Evolutionary conservation across 495 filamentous ascomycete genomes (phyloP), one percentile per base, ranked within the genome.

Genomic region (Aspergillus baeticus): DNA sequence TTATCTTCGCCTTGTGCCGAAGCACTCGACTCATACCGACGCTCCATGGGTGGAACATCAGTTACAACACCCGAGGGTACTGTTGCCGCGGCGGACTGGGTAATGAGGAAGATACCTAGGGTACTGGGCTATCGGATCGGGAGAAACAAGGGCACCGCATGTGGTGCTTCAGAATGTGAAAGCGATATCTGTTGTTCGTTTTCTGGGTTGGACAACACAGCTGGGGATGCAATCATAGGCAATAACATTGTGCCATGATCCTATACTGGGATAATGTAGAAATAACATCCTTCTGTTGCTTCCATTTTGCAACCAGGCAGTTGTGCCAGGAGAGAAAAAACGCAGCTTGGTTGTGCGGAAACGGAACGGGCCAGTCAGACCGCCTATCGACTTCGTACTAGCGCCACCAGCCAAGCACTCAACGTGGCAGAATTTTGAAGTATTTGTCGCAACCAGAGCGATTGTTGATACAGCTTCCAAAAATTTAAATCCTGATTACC

Each of bases 1-100:
- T 66, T 20, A 67, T 84, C 73, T 84, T 73, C 79, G 83, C 83
- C 79, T 74, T 66, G 69, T 75, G 71, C 72, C 61, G 56, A 34
- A 52, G 69, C 73, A 73, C 66, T 68, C 66, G 73, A 77, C 71
- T 76, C 71, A 57, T 85, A 84, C 76, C 78, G 78, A 78, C 57
- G 70, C 45, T 70, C 74, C 73, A 79, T 57, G 63, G 68, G 54
- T 62, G 49, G 66, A 70, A 65, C 61, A 67, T 79, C 81, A 83
- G 81, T 82, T 80, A 80, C 81, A 81, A 76, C 67, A 73, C 66
- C 72, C 55, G 60, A 47, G 50, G 72, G 71, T 70, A 61, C 79
- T 81, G 81, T 83, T 69, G 80, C 76, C 77, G 74, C 68, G 78
- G 81, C 82, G 81, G 67, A 57, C 51, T 43, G 52, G 41, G 11